Percentiles rank a stretch among this genome's conserved stretches.
Evolutionary conservation across 192 early-diverging fungal species (phyloP).

Genomic region (Piromyces finnis): DNA sequence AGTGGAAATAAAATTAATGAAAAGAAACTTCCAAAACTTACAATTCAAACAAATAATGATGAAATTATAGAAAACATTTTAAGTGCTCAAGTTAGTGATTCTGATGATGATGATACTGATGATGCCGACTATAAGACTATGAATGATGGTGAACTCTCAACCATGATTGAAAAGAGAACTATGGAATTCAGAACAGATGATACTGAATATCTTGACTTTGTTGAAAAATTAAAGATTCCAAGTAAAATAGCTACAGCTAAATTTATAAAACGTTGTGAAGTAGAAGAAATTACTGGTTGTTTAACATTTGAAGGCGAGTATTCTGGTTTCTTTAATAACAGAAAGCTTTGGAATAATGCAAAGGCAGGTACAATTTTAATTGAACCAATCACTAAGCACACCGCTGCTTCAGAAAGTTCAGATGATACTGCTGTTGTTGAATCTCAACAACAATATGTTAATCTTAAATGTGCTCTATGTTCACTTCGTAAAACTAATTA

Average conservation of each 20-base stretch:
- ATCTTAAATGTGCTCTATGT: neutral
- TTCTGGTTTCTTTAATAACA: neutral
- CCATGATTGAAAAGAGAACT: neutral
- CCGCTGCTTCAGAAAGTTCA: neutral
- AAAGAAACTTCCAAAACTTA: neutral
- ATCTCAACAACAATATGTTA: neutral
- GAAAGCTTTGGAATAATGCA: neutral
- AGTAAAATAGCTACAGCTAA: neutral
- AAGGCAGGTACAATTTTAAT: neutral
- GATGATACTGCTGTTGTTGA: neutral
- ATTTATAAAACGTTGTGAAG: neutral
- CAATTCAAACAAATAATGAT: neutral
- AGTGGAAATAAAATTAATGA: neutral
- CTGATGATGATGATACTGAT: neutral
- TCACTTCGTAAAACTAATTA: neutral
- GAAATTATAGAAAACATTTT: neutral
- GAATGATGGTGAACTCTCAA: neutral
- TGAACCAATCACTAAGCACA: neutral
- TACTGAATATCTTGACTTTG: neutral
- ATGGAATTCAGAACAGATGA: neutral
- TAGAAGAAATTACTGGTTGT: neutral
- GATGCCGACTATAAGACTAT: neutral
- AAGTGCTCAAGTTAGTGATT: neutral
- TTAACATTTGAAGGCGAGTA: neutral
- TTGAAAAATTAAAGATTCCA: neutral